Conservation (phyloP, 2,329 filamentous ascomycete genomes). For the Hypoxylon sp. region DNA sequence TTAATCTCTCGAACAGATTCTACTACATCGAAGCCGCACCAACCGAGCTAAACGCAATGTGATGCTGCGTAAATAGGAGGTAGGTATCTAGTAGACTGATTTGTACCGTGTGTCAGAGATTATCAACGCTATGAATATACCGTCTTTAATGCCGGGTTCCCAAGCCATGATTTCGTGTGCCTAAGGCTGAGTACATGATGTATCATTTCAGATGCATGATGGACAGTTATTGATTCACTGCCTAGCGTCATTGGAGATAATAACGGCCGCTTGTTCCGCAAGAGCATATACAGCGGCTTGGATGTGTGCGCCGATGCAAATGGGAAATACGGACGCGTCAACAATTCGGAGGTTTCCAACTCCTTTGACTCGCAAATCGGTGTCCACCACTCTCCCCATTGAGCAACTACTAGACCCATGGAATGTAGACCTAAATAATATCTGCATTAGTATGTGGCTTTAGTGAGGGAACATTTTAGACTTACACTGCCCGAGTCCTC, state of each 20-base stretch:
- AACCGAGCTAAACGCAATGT: too few species aligned
- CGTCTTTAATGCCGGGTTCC: too few species aligned
- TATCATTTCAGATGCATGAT: not conserved
- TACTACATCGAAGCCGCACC: not conserved
- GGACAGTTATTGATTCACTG: not conserved
- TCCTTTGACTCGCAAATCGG: conserved; percentile 45
- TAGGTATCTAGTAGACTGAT: too few species aligned
- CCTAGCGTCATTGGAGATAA: conserved; percentile 39
- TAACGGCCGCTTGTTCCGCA: conserved; percentile 55
- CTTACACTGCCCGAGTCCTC: conserved; percentile 30
- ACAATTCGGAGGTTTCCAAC: conserved; percentile 52
- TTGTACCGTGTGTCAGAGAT: too few species aligned
- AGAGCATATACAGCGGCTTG: conserved; percentile 56
- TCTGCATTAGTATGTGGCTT: not conserved
- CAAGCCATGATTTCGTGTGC: not conserved
- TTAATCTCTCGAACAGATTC: not conserved
- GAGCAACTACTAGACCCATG: conserved; percentile 33
- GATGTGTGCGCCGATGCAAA: conserved; percentile 54
- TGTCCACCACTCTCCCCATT: conserved; percentile 50
- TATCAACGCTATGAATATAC: too few species aligned
- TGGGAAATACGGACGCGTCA: conserved; percentile 56
- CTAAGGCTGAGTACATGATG: not conserved
- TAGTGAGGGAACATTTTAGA: not conserved
- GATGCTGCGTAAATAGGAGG: too few species aligned
- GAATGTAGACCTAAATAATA: conserved; percentile 23